Conservation (phyloP, 1,284 basidiomycete genomes). For the Pholiota adiposa region DNA sequence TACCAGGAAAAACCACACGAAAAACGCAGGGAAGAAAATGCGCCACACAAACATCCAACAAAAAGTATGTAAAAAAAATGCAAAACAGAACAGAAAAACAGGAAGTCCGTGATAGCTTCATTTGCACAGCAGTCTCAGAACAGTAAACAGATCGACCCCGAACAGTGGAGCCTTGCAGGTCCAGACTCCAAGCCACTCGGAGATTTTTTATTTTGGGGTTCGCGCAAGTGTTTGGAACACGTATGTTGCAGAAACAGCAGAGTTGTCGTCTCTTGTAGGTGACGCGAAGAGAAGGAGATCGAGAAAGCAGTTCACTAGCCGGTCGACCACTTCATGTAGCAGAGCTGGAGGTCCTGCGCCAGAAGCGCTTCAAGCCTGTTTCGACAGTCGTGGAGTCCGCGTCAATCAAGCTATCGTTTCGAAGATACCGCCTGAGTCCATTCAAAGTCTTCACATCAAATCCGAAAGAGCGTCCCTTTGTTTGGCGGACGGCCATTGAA, state of each 20-base stretch:
- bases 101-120: neutral
- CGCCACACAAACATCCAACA: neutral
- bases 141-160: neutral
- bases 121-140: neutral
- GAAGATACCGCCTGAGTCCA: neutral
- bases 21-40: neutral
- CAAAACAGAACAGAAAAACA: neutral
- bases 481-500: neutral
- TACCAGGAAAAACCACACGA: neutral
- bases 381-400: neutral
- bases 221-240: neutral
- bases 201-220: neutral
- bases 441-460: neutral
- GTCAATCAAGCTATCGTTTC: neutral
- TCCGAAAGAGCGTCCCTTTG: constrained; percentile 19
- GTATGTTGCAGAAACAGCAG: neutral
- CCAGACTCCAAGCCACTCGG: neutral
- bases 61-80: neutral
- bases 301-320: neutral
- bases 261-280: neutral
- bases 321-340: neutral
- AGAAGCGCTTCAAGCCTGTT: neutral
- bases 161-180: neutral
- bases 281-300: neutral
- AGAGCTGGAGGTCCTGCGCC: neutral